Evolutionary conservation across 441 rosid species (phyloP), one percentile per base, ranked within the genome.

Genomic region (Daphne laureola): DNA sequence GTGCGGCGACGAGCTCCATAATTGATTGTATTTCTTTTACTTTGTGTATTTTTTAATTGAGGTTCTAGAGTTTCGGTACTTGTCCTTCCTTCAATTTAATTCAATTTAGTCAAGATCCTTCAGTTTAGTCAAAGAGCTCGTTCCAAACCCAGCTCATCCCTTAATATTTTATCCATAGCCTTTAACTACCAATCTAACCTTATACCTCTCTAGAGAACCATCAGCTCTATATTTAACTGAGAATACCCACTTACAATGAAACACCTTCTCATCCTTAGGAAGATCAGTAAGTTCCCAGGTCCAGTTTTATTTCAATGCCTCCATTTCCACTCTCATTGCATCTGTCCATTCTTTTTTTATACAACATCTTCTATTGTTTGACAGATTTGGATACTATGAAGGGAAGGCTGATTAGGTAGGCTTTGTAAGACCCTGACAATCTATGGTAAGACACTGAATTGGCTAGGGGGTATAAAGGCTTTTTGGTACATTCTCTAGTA

Each of bases 401-500:
- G 15, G 26, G 8, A 14, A 61, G 15, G 26, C 9, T 23, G 8
- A 12, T 3, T 18, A 18, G 12, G 51, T 25, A 40, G 49, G 53
- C 8, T 17, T 27, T 46, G 8, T 44, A 38, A 45, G 41, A 5
- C 25, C n/a, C 27, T 52, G 53, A 45, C 4, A 61, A 15, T 1
- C 11, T 9, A 13, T 61, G 26, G 31, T 26, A 31, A 17, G 53
- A 61, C 4, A 61, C 46, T 49, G 12, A 42, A 8, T 61, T 43
- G 4, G 58, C 8, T 9, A 61, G n/a, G 3, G 45, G 46, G 53
- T 61, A 53, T 2, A 52, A n/a, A 2, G 59, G 58, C 18, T 17
- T 3, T 5, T 53, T 61, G 0, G 65, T 52, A 45, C 53, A 61
- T 9, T 31, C 38, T 61, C 46, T 53, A 7, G 35, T 53, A 8